These are phyloP conservation scores for Pythium aphanidermatum DNA, from an alignment of 352 stramenopile genomes.

Conservation along the genomic window DNA sequence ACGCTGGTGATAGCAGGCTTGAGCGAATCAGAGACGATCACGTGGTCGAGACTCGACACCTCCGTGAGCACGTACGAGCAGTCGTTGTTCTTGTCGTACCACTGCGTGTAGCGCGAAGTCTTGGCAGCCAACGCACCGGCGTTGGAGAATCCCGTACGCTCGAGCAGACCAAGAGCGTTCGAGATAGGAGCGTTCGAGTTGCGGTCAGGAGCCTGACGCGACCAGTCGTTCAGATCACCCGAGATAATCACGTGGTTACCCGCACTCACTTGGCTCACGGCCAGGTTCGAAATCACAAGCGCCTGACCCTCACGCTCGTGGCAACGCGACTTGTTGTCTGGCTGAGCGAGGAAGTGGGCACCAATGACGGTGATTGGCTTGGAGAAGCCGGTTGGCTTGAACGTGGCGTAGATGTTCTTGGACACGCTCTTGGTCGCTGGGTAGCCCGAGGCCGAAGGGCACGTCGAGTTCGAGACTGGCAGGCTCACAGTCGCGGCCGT, in stretches of 20 bases:
- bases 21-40: constrained; percentile 51
- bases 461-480: constrained; percentile 49
- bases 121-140: constrained; percentile 31
- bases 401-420: constrained; percentile 71
- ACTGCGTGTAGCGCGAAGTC: constrained; percentile 46
- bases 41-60: constrained; percentile 49
- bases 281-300: constrained; percentile 37
- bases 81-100: constrained; percentile 57
- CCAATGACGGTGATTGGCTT: constrained; percentile 64
- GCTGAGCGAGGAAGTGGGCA: constrained; percentile 56
- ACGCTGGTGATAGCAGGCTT: constrained; percentile 31
- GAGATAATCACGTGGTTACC: constrained; percentile 59
- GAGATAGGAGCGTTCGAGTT: constrained; percentile 59
- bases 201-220: constrained; percentile 37
- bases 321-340: constrained; percentile 44
- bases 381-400: constrained; percentile 55
- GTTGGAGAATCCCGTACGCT: constrained; percentile 37
- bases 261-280: constrained; percentile 28
- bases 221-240: constrained; percentile 69
- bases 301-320: constrained; percentile 61
- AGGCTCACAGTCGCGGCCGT: constrained; percentile 25
- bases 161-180: constrained; percentile 40
- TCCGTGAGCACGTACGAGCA: constrained; percentile 47
- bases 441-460: constrained; percentile 31
- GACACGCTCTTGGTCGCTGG: constrained; percentile 43